Percentiles rank a stretch among this genome's conserved stretches.
Conservation (phyloP, 1,139 yeast genomes). For the Protomyces inundatus region DNA sequence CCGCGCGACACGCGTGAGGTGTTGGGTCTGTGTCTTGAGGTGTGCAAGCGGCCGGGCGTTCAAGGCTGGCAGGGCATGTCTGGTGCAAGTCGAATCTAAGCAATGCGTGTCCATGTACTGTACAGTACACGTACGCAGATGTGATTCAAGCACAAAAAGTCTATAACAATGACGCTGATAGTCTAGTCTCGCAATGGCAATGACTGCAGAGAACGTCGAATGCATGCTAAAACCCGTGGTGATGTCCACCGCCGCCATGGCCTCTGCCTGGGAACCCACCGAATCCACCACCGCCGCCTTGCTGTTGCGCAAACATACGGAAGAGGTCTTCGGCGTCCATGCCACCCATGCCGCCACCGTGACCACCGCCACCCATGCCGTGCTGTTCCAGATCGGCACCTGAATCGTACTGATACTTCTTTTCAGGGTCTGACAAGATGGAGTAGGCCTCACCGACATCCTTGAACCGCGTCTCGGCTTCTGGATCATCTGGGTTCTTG, state of each 20-base stretch:
- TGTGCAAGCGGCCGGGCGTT: constrained; percentile 33
- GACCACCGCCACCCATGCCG: constrained; percentile 60
- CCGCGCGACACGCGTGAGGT: constrained; percentile 39
- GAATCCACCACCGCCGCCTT: constrained; percentile 10
- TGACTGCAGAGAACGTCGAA: too few relatives aligned
- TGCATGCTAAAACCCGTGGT: background rate
- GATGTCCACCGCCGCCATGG: constrained; percentile 4
- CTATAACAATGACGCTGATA: background rate
- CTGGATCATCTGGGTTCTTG: constrained; percentile 70
- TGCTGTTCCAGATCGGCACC: constrained; percentile 51
- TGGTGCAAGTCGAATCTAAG: constrained; percentile 40
- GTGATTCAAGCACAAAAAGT: background rate
- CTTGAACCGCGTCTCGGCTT: constrained; percentile 86
- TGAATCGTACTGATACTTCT: constrained; percentile 81
- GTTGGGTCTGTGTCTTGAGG: constrained; percentile 39
- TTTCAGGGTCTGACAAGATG: constrained; percentile 75
- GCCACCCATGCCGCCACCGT: constrained; percentile 63
- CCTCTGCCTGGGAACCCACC: background rate
- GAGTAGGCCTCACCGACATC: constrained; percentile 90
- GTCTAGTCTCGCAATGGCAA: too few relatives aligned
- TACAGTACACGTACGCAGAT: too few relatives aligned
- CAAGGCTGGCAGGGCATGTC: constrained; percentile 34
- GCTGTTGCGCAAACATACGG: constrained; percentile 9
- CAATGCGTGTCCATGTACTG: background rate
- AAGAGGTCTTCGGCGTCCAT: constrained; percentile 42